Evolutionary conservation across 345 rosid species (phyloP).

Genomic region (Ricinus communis): DNA sequence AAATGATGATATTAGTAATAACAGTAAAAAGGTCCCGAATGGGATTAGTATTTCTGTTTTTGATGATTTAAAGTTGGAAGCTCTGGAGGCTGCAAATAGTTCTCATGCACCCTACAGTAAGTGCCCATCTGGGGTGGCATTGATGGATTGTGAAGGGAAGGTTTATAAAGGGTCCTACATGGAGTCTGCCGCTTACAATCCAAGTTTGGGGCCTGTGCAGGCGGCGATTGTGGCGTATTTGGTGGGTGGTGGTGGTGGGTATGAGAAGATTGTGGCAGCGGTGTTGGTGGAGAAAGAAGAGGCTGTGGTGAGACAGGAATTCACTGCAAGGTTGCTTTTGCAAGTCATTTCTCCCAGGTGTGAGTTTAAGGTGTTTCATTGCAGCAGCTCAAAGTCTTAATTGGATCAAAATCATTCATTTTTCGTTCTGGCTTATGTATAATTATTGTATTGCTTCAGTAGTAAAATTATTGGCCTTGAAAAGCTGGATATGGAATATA

Average conservation of each 20-base stretch:
- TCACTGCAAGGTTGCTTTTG: constrained; percentile 63
- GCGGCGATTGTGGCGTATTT: constrained; percentile 83
- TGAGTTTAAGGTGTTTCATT: constrained; percentile 65
- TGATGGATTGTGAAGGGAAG: constrained; percentile 73
- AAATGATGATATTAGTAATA: not conserved
- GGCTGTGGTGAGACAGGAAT: constrained; percentile 65
- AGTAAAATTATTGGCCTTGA: not conserved
- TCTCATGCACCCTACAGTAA: constrained; percentile 88
- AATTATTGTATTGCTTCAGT: not conserved
- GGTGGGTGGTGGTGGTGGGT: constrained; percentile 65
- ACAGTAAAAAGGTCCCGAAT: constrained; percentile 12
- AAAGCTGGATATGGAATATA: not conserved
- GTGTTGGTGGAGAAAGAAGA: constrained; percentile 79
- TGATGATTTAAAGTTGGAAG: constrained; percentile 39
- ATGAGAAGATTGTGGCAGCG: constrained; percentile 66
- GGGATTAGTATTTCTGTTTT: not conserved
- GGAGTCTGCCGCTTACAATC: constrained; percentile 96
- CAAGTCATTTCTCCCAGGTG: constrained; percentile 66
- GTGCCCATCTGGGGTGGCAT: constrained; percentile 85
- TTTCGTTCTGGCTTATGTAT: not conserved
- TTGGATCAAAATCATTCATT: not conserved
- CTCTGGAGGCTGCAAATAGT: constrained; percentile 71
- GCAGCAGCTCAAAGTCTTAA: constrained; percentile 21
- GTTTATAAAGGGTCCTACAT: constrained; percentile 73
- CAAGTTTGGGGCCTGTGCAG: constrained; percentile 92